Evolutionary conservation across 371 early-diverging fungal species (phyloP).

Genomic region (Syncephalastrum contaminatum): DNA sequence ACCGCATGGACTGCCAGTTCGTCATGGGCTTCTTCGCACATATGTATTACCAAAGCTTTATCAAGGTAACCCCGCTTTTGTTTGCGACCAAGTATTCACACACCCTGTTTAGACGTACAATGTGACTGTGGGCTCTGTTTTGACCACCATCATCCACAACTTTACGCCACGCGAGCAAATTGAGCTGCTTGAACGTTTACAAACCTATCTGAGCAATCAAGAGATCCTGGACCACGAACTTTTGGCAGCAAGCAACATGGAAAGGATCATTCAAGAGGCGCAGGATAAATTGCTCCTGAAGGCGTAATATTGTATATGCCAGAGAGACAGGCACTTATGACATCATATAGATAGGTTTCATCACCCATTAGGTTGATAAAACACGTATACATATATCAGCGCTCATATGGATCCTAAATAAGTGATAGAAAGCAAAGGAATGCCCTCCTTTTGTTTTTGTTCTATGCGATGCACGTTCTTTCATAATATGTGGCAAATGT

Average conservation of each 20-base stretch:
- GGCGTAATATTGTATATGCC: too few relatives aligned
- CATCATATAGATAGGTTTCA: too few relatives aligned
- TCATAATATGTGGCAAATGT: too few relatives aligned
- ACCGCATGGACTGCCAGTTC: conserved; percentile 98
- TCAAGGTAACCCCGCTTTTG: conserved; percentile 49
- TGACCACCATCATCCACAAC: conserved; percentile 51
- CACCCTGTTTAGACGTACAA: conserved; percentile 32
- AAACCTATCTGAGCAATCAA: conserved; percentile 62
- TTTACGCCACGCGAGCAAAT: conserved; percentile 54
- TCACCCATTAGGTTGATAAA: too few relatives aligned
- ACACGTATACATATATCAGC: too few relatives aligned
- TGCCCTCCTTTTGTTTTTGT: too few relatives aligned
- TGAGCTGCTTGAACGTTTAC: conserved; percentile 56
- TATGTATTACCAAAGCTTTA: conserved; percentile 90
- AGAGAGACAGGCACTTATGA: too few relatives aligned
- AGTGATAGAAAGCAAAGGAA: too few relatives aligned
- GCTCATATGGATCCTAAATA: too few relatives aligned
- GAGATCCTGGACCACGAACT: conserved; percentile 24
- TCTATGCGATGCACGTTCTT: too few relatives aligned
- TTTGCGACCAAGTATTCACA: neutral
- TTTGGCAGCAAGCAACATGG: conserved; percentile 11
- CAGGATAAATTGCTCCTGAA: conserved; percentile 2
- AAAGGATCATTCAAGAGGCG: conserved; percentile 10
- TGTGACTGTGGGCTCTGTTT: conserved; percentile 58
- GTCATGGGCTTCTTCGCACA: conserved; percentile 96